Conservation (phyloP, 1,284 basidiomycete species). For the Cryptococcus sp. region DNA sequence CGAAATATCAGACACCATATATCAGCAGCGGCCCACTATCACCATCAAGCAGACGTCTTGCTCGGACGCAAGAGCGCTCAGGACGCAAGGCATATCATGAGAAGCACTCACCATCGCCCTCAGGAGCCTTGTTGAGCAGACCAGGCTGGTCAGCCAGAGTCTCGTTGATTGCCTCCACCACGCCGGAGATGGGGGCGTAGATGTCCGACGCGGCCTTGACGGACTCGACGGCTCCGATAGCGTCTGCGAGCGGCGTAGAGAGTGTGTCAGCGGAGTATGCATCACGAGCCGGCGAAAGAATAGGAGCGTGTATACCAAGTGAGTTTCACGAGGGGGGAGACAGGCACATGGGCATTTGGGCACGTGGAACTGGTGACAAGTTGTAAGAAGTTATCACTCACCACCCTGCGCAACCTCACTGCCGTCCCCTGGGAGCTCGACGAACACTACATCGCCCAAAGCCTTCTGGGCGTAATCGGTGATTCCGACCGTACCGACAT, state of each 20-base stretch:
- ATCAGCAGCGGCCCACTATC: background rate
- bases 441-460: slow-evolving; percentile 96
- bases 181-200: slow-evolving; percentile 90
- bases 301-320: background rate
- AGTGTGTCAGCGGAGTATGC: no score
- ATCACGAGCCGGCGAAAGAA: background rate
- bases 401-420: slow-evolving; percentile 74
- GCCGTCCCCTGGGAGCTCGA: slow-evolving; percentile 81
- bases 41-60: no score
- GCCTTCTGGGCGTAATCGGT: slow-evolving; percentile 92
- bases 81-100: background rate
- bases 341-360: no score
- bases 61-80: no score
- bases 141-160: slow-evolving; percentile 69
- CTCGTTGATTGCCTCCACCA: slow-evolving; percentile 77
- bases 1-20: slow-evolving; percentile 1
- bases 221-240: slow-evolving; percentile 94
- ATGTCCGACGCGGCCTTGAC: slow-evolving; percentile 98
- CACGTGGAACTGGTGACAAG: background rate
- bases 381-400: no score
- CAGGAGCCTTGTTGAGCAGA: slow-evolving; percentile 86
- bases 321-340: no score
- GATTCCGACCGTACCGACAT: slow-evolving; percentile 81
- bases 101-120: slow-evolving; percentile 72
- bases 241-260: slow-evolving; percentile 60